Conservation (phyloP, 2,329 filamentous ascomycete genomes). For the Ophiosphaerella herpotricha region DNA sequence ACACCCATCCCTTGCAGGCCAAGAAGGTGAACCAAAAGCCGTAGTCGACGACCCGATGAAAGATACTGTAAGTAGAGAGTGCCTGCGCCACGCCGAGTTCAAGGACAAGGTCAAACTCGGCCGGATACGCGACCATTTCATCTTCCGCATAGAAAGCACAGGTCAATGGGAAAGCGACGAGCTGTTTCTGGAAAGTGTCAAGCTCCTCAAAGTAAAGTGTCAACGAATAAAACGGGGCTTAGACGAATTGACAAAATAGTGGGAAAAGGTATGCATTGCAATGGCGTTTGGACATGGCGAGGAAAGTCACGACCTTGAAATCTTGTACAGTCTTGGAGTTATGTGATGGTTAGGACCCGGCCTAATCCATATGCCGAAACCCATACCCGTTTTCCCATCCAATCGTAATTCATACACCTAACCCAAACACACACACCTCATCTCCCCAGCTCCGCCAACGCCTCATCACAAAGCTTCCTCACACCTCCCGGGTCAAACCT, state of each 20-base stretch:
- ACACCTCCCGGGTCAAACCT: constrained; percentile 36
- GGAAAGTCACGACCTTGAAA: too few species aligned
- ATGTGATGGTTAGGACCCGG: too few species aligned
- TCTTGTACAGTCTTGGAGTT: too few species aligned
- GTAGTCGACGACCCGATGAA: constrained; percentile 87
- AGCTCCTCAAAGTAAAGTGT: constrained; percentile 84
- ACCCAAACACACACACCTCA: not conserved
- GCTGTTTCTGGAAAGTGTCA: constrained; percentile 88
- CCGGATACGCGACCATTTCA: constrained; percentile 90
- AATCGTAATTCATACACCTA: not conserved
- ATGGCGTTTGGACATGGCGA: constrained; percentile 18
- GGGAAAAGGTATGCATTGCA: constrained; percentile 23
- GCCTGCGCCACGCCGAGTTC: constrained; percentile 88
- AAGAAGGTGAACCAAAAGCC: constrained; percentile 81
- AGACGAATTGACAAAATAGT: constrained; percentile 47
- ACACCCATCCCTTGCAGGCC: constrained; percentile 69
- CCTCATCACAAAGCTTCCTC: constrained; percentile 33
- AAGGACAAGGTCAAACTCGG: constrained; percentile 94
- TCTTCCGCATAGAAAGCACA: constrained; percentile 92
- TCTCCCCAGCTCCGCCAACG: constrained; percentile 29
- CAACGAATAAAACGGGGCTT: constrained; percentile 72
- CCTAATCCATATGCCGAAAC: not conserved
- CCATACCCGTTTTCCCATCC: not conserved
- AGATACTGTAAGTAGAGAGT: constrained; percentile 94
- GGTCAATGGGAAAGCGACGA: constrained; percentile 95